Evolutionary conservation across 2,329 filamentous ascomycete genomes (phyloP), one percentile per base, ranked within the genome.

Genomic region (Cordyceps cateniannulata): DNA sequence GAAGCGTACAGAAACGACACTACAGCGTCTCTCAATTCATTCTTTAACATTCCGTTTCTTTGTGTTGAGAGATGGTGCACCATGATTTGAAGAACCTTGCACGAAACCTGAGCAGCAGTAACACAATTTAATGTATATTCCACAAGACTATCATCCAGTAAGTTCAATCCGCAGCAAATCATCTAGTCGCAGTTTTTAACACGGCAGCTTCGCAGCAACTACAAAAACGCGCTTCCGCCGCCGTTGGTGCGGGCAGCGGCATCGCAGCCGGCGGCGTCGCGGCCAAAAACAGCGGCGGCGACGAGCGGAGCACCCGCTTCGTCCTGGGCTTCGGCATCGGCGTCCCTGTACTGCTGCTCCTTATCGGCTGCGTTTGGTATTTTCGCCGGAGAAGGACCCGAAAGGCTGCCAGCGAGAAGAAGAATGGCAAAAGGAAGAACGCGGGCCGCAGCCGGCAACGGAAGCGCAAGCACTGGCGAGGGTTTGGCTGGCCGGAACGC

Each of bases 321-420:
- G 51, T 56, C 45, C 59, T 57, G 24, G 59, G 51, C 22, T 61
- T 61, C 45, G 59, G 42, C 42, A 61, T 61, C 22, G 51, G 59
- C 50, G 51, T 61, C 1, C 59, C 59, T 8, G n/a, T 55, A 4
- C 47, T 61, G 20, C 32, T 61, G 14, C 38, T 61, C 2, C n/a
- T 61, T 35, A 5, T 61, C 25, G 45, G 45, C 14, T 52, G 22
- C 22, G 35, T 42, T 2, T 61, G 52, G 59, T 61, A 51, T 5
- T 29, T 51, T n/a, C 59, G 59, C 18, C 44, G 52, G 9, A 35
- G 59, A 14, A 52, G 52, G n/a, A 24, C 32, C 3, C 44, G 44
- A 5, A 44, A 25, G 24, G 57, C 18, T 3, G 16, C 3, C 1
- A 7, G n/a, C 7, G 40, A 29, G 12, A 42, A 20, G 20, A 56